Base-by-base conservation (phyloP, 2,329 filamentous ascomycete genomes). In the Acarospora socialis region DNA sequence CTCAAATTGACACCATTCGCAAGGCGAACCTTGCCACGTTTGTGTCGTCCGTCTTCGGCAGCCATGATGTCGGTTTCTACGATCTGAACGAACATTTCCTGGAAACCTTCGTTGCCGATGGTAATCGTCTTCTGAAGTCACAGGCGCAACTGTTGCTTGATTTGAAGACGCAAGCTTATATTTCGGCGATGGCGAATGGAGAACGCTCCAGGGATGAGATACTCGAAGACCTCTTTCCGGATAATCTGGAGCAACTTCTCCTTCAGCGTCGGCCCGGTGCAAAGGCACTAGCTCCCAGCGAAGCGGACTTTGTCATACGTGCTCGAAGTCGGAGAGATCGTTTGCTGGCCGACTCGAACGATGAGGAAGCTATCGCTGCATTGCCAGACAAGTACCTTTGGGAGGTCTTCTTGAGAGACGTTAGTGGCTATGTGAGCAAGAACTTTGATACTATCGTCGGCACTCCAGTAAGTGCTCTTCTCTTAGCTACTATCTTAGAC, bases 11-110 rank as follows among this genome's bases (percentile, higher is more conserved):
- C 35, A 66, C 67, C 27, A 68, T 77, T 34, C 63, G 70, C 34
- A 75, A 70, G 47, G 70, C 72, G 23, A 78, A 78, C 42, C 56
- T 76, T 29, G 73, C 73, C 7, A 74, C 71, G 1, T 77, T 76
- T 45, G 65, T 74, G 17, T 70, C 68, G 0, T 70, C 66, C 39
- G 66, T 77, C 16, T 73, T 78, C 44, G 65, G 64, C n/a, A 68
- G 70, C 10, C 67, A 72, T 43, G 70, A 74, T 47, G 69, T 77
- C 37, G 69, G 69, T 7, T 75, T 77, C 43, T 68, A 66, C 29
- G 68, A 76, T 39, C 52, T 77, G 25, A 72, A 77, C 44, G 65
- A 73, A 26, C 61, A 66, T 42, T 77, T 77, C 45, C 56, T 77
- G 15, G 66, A 75, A 26, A 70, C 70, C 0, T 77, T 77, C 46